Conservation (phyloP, 177 flowering plant species). For the Telopea speciosissima region DNA sequence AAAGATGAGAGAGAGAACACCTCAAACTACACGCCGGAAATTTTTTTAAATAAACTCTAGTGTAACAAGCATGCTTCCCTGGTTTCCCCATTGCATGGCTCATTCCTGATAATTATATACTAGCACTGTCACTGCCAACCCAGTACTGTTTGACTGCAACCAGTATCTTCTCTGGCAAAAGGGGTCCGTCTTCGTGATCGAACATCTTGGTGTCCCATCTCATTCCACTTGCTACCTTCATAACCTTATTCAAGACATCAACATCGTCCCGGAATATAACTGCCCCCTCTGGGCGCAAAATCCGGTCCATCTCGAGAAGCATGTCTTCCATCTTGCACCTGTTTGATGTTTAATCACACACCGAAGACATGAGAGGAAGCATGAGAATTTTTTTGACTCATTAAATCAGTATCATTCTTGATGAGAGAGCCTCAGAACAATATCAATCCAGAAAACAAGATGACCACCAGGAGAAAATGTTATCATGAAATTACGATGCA, state of each 20-base stretch:
- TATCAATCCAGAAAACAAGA: too few relatives aligned
- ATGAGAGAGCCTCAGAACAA: neutral
- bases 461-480: neutral
- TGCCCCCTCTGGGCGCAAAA: conserved; percentile 68
- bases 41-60: neutral
- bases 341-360: conserved; percentile 3
- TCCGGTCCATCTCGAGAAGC: conserved; percentile 74
- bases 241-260: conserved; percentile 54
- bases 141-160: conserved; percentile 66
- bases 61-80: neutral
- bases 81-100: too few relatives aligned
- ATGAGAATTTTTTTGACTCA: too few relatives aligned
- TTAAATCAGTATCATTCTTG: neutral
- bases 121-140: conserved; percentile 39
- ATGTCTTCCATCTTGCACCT: conserved; percentile 69
- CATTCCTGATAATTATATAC: conserved; percentile 14
- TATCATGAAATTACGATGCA: neutral
- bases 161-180: conserved; percentile 59
- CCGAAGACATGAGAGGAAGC: neutral
- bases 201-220: conserved; percentile 58
- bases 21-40: neutral
- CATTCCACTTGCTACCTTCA: conserved; percentile 49
- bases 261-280: conserved; percentile 64
- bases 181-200: conserved; percentile 84
- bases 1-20: neutral